Conservation (phyloP, 495 filamentous ascomycete genomes). For the Mytilinidion resinicola region DNA sequence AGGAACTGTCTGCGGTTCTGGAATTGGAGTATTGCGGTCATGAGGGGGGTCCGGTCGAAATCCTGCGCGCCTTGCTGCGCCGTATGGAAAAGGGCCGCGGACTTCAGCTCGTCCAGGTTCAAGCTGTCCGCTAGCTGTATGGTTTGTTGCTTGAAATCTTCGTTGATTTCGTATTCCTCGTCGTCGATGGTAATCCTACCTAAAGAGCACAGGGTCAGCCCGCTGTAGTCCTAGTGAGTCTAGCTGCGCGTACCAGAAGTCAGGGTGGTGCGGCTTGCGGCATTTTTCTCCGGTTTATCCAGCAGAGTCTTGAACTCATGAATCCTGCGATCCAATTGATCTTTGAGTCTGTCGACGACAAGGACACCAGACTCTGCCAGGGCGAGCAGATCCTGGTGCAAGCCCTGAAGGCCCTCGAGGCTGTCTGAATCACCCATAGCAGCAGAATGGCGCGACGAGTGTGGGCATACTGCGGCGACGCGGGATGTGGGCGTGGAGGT, state of each 20-base stretch:
- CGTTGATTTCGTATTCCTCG: conserved; percentile 72
- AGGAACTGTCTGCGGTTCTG: conserved; percentile 72
- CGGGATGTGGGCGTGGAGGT: background rate
- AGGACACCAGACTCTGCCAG: conserved; percentile 55
- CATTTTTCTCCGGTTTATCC: conserved; percentile 65
- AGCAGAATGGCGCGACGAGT: background rate
- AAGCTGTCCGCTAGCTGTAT: conserved; percentile 78
- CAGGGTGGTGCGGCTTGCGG: conserved; percentile 56
- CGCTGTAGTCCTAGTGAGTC: background rate
- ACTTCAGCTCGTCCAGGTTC: conserved; percentile 81
- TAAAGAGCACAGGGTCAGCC: background rate
- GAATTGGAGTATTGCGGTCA: conserved; percentile 74
- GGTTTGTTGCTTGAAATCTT: conserved; percentile 73
- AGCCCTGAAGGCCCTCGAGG: conserved; percentile 62
- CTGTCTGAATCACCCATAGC: conserved; percentile 60
- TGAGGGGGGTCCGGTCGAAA: conserved; percentile 61
- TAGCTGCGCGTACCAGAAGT: conserved; percentile 43
- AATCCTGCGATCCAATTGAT: conserved; percentile 62
- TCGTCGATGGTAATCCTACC: conserved; percentile 57
- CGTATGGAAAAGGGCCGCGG: conserved; percentile 64
- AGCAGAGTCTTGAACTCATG: conserved; percentile 71
- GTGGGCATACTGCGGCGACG: conserved; percentile 12
- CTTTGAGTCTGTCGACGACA: conserved; percentile 56
- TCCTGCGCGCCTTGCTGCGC: conserved; percentile 57
- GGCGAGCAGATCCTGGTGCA: conserved; percentile 71